Conservation (phyloP, 352 stramenopile species). For the Phytophthora lateralis region DNA sequence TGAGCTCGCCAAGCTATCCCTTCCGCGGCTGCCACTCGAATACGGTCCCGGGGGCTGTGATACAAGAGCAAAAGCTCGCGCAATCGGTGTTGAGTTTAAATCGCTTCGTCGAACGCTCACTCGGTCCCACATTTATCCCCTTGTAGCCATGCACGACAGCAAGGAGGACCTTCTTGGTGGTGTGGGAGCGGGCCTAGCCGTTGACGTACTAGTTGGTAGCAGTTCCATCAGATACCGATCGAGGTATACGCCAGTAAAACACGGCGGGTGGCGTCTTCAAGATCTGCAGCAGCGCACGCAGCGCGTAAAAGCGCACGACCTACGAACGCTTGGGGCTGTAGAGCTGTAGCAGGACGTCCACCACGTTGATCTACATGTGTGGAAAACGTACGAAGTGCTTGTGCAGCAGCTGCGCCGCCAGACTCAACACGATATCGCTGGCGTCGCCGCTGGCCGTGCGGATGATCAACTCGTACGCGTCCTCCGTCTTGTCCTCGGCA, state of each 20-base stretch:
- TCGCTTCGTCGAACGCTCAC: constrained; percentile 4
- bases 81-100: neutral
- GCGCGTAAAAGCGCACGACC: constrained; percentile 46
- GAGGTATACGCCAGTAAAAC: constrained; percentile 9
- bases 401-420: constrained; percentile 72
- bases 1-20: neutral
- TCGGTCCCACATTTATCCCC: constrained; percentile 3
- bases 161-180: neutral
- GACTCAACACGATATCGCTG: constrained; percentile 59
- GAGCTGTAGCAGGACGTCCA: constrained; percentile 63
- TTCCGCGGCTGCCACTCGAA: neutral
- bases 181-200: neutral
- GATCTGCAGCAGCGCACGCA: constrained; percentile 73
- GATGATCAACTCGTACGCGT: constrained; percentile 81
- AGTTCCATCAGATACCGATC: constrained; percentile 5
- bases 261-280: constrained; percentile 44
- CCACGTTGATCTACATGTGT: constrained; percentile 77
- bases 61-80: constrained; percentile 11
- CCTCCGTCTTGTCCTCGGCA: constrained; percentile 73
- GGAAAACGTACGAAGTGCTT: constrained; percentile 83
- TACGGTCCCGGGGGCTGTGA: neutral
- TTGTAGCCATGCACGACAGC: constrained; percentile 6
- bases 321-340: constrained; percentile 37
- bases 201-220: neutral
- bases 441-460: constrained; percentile 44